Conservation (phyloP, 495 filamentous ascomycete genomes). For the Durotheca rogersii region DNA sequence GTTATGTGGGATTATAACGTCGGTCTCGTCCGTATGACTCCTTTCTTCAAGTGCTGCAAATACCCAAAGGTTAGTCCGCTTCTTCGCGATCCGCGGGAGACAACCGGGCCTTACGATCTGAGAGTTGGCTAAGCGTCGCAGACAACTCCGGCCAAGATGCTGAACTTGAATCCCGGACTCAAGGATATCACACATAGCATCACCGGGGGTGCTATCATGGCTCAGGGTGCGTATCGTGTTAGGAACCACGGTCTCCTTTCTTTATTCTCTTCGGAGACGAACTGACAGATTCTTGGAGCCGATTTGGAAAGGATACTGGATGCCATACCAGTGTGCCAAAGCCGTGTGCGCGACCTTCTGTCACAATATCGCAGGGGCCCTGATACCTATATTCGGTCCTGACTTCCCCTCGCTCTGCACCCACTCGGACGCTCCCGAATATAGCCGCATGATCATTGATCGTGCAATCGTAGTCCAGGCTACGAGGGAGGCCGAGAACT, state of each 20-base stretch:
- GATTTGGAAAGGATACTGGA: conserved; percentile 78
- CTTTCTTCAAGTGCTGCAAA: conserved; percentile 86
- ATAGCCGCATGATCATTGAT: conserved; percentile 69
- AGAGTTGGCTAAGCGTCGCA: conserved; percentile 37
- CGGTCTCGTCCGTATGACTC: conserved; percentile 91
- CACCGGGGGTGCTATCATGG: conserved; percentile 83
- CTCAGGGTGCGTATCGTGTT: conserved; percentile 77
- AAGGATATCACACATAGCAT: conserved; percentile 88
- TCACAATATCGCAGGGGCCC: conserved; percentile 73
- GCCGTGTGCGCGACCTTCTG: conserved; percentile 87
- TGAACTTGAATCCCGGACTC: conserved; percentile 76
- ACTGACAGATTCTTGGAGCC: conserved; percentile 4
- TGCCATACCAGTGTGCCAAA: conserved; percentile 82
- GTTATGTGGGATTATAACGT: conserved; percentile 98
- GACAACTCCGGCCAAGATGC: conserved; percentile 83
- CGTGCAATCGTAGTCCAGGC: conserved; percentile 57
- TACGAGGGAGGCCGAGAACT: conserved; percentile 53
- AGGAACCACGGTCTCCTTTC: background rate
- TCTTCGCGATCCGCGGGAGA: background rate
- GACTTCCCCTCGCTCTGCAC: conserved; percentile 74
- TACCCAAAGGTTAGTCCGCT: conserved; percentile 71
- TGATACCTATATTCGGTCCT: conserved; percentile 86
- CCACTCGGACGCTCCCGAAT: conserved; percentile 54
- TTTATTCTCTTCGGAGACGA: background rate
- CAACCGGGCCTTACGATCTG: background rate